Evolutionary conservation across 352 stramenopile genomes (phyloP).

Genomic region (Phytophthora megakarya): DNA sequence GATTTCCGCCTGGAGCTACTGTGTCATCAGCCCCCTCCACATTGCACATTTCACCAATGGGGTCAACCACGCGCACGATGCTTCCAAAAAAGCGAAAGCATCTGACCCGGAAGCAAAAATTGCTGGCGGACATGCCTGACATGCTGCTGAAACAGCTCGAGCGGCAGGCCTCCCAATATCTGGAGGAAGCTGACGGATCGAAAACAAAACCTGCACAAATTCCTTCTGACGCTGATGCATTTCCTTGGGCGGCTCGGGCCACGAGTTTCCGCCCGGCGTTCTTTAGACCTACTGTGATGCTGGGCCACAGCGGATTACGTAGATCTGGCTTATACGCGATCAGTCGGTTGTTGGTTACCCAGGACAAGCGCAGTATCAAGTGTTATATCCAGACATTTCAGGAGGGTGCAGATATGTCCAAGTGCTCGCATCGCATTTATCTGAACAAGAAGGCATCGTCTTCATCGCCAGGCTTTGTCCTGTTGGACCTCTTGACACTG

Average conservation of each 20-base stretch:
- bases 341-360: constrained; percentile 55
- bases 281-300: constrained; percentile 52
- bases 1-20: constrained; percentile 6
- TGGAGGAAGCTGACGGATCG: constrained; percentile 25
- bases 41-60: constrained; percentile 39
- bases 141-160: constrained; percentile 45
- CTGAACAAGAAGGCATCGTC: constrained; percentile 10
- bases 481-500: constrained; percentile 53
- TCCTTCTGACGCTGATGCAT: constrained; percentile 34
- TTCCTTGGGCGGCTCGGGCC: constrained; percentile 33
- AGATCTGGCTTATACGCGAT: constrained; percentile 43
- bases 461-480: constrained; percentile 37
- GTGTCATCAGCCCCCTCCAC: constrained; percentile 18
- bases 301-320: constrained; percentile 48
- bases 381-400: constrained; percentile 50
- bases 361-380: constrained; percentile 72
- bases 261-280: constrained; percentile 48
- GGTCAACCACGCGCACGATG: constrained; percentile 20
- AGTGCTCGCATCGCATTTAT: constrained; percentile 17
- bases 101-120: constrained; percentile 46
- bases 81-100: constrained; percentile 33
- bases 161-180: constrained; percentile 32
- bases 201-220: constrained; percentile 1
- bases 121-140: constrained; percentile 40
- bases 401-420: constrained; percentile 3